Conservation (phyloP, 2,329 filamentous ascomycete species). For the Myriosclerotinia scirpicola region DNA sequence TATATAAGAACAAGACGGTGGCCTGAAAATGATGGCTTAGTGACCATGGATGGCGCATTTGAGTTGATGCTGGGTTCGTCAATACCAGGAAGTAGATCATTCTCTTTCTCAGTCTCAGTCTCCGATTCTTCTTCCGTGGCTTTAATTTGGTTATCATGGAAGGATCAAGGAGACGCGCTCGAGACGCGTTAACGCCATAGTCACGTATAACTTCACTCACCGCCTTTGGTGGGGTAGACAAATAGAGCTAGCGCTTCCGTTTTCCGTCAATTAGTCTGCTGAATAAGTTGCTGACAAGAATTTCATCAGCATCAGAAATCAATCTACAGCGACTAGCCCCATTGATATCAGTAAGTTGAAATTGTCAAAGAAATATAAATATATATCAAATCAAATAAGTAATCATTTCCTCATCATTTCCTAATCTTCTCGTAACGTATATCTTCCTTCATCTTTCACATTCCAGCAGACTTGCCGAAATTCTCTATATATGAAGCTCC, state of each 20-base stretch:
- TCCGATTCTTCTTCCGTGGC: too few species aligned
- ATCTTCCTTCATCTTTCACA: constrained; percentile 33
- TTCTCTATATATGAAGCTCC: constrained; percentile 41
- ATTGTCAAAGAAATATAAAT: constrained; percentile 8
- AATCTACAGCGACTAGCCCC: constrained; percentile 6
- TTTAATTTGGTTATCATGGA: too few species aligned
- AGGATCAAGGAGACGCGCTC: too few species aligned
- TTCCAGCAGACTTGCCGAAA: constrained; percentile 22
- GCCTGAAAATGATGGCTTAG: too few species aligned
- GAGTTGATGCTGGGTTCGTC: too few species aligned
- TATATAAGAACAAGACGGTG: too few species aligned
- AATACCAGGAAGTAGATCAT: too few species aligned
- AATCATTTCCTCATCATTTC: constrained; percentile 23
- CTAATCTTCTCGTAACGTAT: constrained; percentile 20
- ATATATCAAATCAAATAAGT: constrained; percentile 19
- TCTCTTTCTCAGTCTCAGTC: too few species aligned
- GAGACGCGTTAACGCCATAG: background rate
- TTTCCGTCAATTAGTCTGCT: background rate
- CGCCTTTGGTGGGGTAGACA: background rate
- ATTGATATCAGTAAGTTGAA: constrained; percentile 10
- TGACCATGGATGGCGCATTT: too few species aligned
- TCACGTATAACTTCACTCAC: background rate
- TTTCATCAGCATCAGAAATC: constrained; percentile 16
- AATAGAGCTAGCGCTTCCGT: background rate
- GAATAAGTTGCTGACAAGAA: constrained; percentile 17